These are phyloP conservation scores for Sarocladiaceae sp. DNA, from an alignment of 2,329 filamentous ascomycete species.

Conservation along the genomic window DNA sequence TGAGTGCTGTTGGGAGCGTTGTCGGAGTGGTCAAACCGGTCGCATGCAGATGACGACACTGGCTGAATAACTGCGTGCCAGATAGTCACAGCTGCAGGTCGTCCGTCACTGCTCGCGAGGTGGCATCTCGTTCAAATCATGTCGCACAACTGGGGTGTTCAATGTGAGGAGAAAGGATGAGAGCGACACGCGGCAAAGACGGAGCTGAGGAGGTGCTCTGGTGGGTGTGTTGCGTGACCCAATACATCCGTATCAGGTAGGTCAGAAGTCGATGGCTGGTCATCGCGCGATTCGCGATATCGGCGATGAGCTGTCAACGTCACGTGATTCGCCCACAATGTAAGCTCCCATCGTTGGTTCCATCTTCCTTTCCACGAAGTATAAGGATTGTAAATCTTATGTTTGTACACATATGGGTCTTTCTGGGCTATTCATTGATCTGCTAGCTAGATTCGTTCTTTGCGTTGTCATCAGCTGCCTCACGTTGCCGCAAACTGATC, in stretches of 20 bases:
- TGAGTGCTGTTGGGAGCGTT: background rate
- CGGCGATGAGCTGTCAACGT: slow-evolving; percentile 2
- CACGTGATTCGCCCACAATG: background rate
- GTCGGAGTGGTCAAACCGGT: background rate
- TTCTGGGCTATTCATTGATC: no score
- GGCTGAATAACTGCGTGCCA: background rate
- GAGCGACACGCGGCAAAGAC: slow-evolving; percentile 2
- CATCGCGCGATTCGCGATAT: slow-evolving; percentile 7
- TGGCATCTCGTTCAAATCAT: background rate
- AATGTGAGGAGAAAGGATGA: background rate
- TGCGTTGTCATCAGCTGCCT: background rate
- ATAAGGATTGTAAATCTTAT: no score
- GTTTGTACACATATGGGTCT: no score
- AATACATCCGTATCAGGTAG: slow-evolving; percentile 5
- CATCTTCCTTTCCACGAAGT: no score
- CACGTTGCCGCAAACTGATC: background rate
- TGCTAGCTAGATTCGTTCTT: no score
- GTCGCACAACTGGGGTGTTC: background rate
- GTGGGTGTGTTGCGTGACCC: slow-evolving; percentile 1
- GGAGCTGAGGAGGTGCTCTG: background rate
- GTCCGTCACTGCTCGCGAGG: slow-evolving; percentile 1
- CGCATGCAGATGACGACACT: background rate
- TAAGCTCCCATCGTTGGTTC: no score
- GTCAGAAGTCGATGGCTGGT: background rate
- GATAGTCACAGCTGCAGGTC: background rate